phyloP scores from a whole-genome alignment of 805 yeast genomes.

The Candida rishiriensis region DNA sequence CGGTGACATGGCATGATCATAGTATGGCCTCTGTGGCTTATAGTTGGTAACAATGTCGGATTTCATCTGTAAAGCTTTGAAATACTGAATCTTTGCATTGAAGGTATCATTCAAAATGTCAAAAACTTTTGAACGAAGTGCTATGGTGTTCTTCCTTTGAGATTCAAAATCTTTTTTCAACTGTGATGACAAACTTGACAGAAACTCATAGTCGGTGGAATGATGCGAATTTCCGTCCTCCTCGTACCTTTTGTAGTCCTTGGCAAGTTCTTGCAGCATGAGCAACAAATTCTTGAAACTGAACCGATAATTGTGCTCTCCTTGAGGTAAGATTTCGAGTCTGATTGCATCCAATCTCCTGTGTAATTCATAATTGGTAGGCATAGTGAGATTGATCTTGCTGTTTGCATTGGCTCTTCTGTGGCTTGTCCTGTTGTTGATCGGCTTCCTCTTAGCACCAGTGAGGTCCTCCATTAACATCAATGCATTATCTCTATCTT shows the following conservation, averaged over 20 bases:
- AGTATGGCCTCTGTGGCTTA: constrained; percentile 24
- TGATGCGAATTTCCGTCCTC: constrained; percentile 10
- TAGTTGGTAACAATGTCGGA: constrained; percentile 74
- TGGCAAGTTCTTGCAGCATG: constrained; percentile 24
- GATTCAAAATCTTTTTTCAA: constrained; percentile 34
- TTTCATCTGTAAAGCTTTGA: constrained; percentile 75
- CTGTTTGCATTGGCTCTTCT: constrained; percentile 5
- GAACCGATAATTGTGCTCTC: constrained; percentile 29
- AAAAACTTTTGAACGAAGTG: constrained; percentile 44
- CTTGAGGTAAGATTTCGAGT: constrained; percentile 27
- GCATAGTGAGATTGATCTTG: constrained; percentile 11
- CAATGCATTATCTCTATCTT: constrained; percentile 38
- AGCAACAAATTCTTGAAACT: constrained; percentile 20
- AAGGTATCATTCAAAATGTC: constrained; percentile 58
- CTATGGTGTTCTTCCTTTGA: constrained; percentile 38
- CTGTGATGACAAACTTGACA: constrained; percentile 1
- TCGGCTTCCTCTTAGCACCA: constrained; percentile 3
- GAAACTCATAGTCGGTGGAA: constrained; percentile 16
- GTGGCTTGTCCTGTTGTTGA: too few species aligned
- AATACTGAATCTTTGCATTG: constrained; percentile 79
- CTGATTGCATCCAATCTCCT: constrained; percentile 26
- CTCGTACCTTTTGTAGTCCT: constrained; percentile 23
- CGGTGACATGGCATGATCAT: constrained; percentile 12
- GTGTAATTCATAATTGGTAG: constrained; percentile 29
- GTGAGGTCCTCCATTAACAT: constrained; percentile 24